Conservation (phyloP, 192 early-diverging fungal species). For the Gonapodya sp. region DNA sequence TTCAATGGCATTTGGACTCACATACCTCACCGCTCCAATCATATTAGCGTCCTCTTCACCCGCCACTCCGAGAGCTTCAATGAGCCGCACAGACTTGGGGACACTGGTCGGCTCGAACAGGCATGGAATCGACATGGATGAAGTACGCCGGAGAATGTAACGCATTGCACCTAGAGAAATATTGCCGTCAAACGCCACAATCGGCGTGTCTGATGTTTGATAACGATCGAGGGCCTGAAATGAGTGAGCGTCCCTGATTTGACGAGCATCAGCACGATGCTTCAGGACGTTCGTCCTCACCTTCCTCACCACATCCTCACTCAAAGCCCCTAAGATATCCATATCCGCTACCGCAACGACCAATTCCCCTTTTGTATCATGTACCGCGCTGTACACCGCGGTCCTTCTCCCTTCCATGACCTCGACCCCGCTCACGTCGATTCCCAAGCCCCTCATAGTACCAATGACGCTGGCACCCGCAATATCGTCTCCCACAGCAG, state of each 20-base stretch:
- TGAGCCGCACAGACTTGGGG: conserved; percentile 58
- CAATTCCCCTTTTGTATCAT: conserved; percentile 57
- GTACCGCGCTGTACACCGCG: conserved; percentile 74
- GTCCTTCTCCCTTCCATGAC: conserved; percentile 35
- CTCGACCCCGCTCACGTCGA: conserved; percentile 28
- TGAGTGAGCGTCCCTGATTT: conserved; percentile 7
- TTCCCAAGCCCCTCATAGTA: conserved; percentile 40
- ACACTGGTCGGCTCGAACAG: conserved; percentile 92
- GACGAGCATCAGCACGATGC: neutral
- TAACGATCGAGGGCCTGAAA: conserved; percentile 25
- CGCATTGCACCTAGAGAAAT: conserved; percentile 33
- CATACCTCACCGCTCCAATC: neutral
- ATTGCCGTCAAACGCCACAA: conserved; percentile 73
- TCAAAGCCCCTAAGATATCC: conserved; percentile 59
- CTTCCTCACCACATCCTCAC: neutral
- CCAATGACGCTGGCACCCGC: conserved; percentile 43
- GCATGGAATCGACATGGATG: conserved; percentile 26
- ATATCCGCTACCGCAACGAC: conserved; percentile 87
- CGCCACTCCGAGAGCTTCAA: conserved; percentile 16
- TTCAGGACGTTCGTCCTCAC: neutral
- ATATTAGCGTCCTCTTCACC: neutral
- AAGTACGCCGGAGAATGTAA: conserved; percentile 30
- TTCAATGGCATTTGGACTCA: conserved; percentile 12
- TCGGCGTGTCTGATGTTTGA: conserved; percentile 22
- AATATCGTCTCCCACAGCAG: conserved; percentile 63